These are phyloP conservation scores for Coemansia sp. DNA, from an alignment of 192 early-diverging fungal genomes.

Conservation along the genomic window DNA sequence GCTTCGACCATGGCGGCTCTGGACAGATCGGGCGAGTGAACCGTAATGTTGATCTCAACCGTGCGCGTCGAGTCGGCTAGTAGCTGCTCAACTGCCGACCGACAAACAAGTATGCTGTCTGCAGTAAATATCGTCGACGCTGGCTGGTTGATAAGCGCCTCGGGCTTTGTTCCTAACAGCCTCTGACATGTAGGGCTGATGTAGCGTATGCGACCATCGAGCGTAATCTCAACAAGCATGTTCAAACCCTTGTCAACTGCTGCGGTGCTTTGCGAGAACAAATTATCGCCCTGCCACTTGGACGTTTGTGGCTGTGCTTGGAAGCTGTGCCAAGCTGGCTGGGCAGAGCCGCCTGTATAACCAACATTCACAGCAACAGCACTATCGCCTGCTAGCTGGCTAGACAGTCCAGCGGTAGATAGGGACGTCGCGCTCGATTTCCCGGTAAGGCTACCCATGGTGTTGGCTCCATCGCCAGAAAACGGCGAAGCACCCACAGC, in stretches of 20 bases:
- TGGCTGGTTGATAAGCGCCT: conserved; percentile 26
- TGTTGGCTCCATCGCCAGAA: not conserved
- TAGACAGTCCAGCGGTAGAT: not conserved
- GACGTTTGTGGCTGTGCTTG: not conserved
- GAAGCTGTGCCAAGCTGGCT: not conserved
- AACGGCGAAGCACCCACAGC: not conserved
- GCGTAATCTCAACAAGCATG: conserved; percentile 34
- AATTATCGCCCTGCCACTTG: not conserved
- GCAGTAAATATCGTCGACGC: conserved; percentile 26
- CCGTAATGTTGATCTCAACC: conserved; percentile 29
- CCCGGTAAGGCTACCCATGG: not conserved
- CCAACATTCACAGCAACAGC: not conserved
- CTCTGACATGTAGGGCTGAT: conserved; percentile 40
- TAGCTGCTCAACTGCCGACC: conserved; percentile 43
- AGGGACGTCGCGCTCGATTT: not conserved
- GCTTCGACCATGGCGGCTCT: conserved; percentile 22
- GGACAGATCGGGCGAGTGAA: conserved; percentile 18
- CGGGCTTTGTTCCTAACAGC: conserved; percentile 25
- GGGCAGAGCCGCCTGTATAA: not conserved
- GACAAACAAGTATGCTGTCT: conserved; percentile 19
- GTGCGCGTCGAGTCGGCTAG: conserved; percentile 38
- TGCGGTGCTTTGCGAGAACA: not conserved
- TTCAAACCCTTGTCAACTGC: conserved; percentile 34
- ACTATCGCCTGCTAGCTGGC: not conserved
- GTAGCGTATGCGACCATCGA: conserved; percentile 46